A percentile compares a stretch with the other conserved stretches of the same genome.
phyloP scores from a whole-genome alignment of 2,329 filamentous ascomycete genomes.

The Chaetoscypha palmicola region DNA sequence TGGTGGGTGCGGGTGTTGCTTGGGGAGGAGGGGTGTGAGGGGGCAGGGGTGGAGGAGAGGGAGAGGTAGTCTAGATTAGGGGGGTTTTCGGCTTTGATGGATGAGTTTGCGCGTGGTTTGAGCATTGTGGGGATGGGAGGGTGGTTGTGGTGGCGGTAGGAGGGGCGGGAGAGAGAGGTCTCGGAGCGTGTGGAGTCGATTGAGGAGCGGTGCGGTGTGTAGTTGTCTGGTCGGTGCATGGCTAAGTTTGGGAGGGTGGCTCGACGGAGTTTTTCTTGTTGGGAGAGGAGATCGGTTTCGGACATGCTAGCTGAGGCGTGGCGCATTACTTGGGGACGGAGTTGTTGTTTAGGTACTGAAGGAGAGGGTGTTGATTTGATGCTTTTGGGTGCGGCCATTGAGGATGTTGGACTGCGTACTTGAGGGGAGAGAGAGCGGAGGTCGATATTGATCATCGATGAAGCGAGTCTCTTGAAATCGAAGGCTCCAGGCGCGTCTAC shows the following conservation, averaged over 20 bases:
- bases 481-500: constrained; percentile 45
- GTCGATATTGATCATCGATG: constrained; percentile 20
- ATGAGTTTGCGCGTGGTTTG: constrained; percentile 10
- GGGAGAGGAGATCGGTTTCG: constrained; percentile 46
- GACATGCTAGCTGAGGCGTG: constrained; percentile 39
- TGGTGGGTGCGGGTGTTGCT: constrained; percentile 22
- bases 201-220: constrained; percentile 24
- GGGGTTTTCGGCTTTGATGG: constrained; percentile 21
- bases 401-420: constrained; percentile 32
- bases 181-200: constrained; percentile 22
- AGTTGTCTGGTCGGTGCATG: constrained; percentile 15
- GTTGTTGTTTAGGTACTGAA: constrained; percentile 34
- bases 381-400: constrained; percentile 34
- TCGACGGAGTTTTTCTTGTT: constrained; percentile 51
- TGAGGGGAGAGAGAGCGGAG: constrained; percentile 10
- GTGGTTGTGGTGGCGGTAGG: constrained; percentile 31
- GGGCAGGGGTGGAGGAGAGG: constrained; percentile 40
- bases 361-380: constrained; percentile 23
- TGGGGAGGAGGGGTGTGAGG: constrained; percentile 44
- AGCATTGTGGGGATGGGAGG: constrained; percentile 17
- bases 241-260: constrained; percentile 44
- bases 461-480: constrained; percentile 49
- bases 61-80: constrained; percentile 55
- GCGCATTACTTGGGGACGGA: constrained; percentile 34
- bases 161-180: constrained; percentile 35